phyloP scores from a whole-genome alignment of 2,329 filamentous ascomycete species.

The Fusarium buharicum region DNA sequence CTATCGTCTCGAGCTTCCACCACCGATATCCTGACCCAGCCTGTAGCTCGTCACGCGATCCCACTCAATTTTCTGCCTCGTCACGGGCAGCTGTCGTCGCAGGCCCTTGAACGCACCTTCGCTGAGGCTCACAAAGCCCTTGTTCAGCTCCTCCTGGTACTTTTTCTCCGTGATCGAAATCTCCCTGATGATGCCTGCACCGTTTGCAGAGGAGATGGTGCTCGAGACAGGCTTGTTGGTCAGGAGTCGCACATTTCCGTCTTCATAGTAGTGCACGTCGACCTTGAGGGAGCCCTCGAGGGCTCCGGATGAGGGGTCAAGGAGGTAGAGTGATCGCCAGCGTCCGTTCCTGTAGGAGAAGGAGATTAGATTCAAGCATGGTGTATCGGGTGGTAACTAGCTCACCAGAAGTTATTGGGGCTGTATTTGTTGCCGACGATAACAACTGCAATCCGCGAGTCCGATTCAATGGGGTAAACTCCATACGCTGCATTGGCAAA shows the following conservation, averaged over 20 bases:
- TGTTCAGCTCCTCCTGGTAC: conserved; percentile 96
- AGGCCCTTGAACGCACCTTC: conserved; percentile 96
- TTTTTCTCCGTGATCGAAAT: conserved; percentile 85
- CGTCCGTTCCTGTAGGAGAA: conserved; percentile 80
- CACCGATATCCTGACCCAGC: conserved; percentile 81
- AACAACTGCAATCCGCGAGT: conserved; percentile 80
- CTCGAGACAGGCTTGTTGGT: conserved; percentile 81
- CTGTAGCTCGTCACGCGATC: conserved; percentile 96
- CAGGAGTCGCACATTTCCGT: conserved; percentile 93
- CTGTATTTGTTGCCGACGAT: conserved; percentile 97
- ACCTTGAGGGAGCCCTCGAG: conserved; percentile 87
- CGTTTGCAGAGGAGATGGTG: conserved; percentile 69
- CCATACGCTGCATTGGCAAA: conserved; percentile 84
- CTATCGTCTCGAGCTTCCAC: conserved; percentile 64
- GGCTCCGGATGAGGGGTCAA: conserved; percentile 72
- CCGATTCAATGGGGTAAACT: conserved; percentile 81
- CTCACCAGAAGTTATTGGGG: conserved; percentile 95
- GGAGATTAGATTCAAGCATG: conserved; percentile 32
- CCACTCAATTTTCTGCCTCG: conserved; percentile 99
- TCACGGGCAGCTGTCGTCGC: conserved; percentile 92
- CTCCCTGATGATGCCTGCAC: conserved; percentile 77
- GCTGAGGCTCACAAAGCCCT: conserved; percentile 85
- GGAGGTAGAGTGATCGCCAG: conserved; percentile 90
- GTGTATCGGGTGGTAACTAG: neutral
- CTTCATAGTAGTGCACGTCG: conserved; percentile 99